Evolutionary conservation across 2,329 filamentous ascomycete species (phyloP).

Genomic region (Verticillium alfalfae): DNA sequence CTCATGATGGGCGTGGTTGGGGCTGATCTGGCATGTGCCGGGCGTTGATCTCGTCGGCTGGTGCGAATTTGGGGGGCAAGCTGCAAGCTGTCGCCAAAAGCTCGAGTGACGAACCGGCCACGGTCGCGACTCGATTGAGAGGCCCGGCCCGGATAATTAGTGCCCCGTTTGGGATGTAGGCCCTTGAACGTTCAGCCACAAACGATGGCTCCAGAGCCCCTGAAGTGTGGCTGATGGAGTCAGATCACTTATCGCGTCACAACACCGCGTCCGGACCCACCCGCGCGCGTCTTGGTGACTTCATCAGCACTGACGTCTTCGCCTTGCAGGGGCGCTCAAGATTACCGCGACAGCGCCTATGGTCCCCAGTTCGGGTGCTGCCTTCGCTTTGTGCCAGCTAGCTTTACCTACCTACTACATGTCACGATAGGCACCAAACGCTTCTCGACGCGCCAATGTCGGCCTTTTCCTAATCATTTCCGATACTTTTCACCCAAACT

Average conservation of each 20-base stretch:
- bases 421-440: neutral
- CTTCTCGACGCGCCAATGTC: neutral
- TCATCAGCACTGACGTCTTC: neutral
- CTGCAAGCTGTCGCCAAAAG: slow-evolving; percentile 3
- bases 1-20: slow-evolving; percentile 50
- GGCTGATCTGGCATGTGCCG: neutral
- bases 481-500: neutral
- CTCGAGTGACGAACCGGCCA: slow-evolving; percentile 2
- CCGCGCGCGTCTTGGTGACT: neutral
- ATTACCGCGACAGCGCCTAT: neutral
- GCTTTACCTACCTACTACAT: neutral
- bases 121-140: slow-evolving; percentile 2
- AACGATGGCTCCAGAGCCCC: neutral
- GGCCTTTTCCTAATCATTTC: neutral
- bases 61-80: neutral
- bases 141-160: neutral
- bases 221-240: neutral
- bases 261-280: neutral
- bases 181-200: neutral
- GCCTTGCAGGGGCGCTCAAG: neutral
- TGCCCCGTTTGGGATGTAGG: neutral
- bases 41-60: neutral
- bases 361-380: neutral
- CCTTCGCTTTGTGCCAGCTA: neutral
- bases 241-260: neutral